Base-by-base conservation (phyloP, 2,329 filamentous ascomycete species). In the Microsporum audouinii region DNA sequence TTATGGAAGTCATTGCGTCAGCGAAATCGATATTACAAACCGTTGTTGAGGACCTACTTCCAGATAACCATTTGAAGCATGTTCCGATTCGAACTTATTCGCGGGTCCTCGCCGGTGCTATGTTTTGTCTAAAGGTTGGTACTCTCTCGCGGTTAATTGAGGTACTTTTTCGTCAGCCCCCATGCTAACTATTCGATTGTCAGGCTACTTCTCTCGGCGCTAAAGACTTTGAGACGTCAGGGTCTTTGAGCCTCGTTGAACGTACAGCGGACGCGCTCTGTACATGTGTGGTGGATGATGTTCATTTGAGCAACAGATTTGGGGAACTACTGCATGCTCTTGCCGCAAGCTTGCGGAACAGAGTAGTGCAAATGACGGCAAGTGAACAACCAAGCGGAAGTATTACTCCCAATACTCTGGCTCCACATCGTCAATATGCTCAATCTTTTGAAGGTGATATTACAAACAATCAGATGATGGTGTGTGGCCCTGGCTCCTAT, bases 231-330 rank as follows among this genome's bases (percentile, higher is more conserved):
- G 79, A 83, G 61, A 77, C 82, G 4, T 75, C 76, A 10, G 74
- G 78, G 49, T 79, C 77, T 1, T 72, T 83, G 2, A 73, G 71
- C 8, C 72, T 82, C 2, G 75, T 83, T 55, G 78, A 80, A 61
- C 73, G 76, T 17, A 80, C 79, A 0, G 78, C 81, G 3, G 73
- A 77, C 45, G 79, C 79, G 5, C 73, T 84, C 45, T 76, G 77
- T 41, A 79, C 76, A 33, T 79, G 77, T 68, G 80, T 82, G 34
- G 81, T 83, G 12, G 81, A 84, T 65, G 81, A 84, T 66, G 80
- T 83, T 6, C 81, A 84, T 68, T 76, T 84, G 2, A 78, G 77
- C 34, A 90, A 88, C 62, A 83, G 88, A 5, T 94, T 94, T 51
- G 65, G 65, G 5, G 65, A 66, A 43, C 59, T 66, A 2, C 62